These are phyloP conservation scores for Neurospora terricola DNA, from an alignment of 495 filamentous ascomycete genomes.

Conservation along the genomic window DNA sequence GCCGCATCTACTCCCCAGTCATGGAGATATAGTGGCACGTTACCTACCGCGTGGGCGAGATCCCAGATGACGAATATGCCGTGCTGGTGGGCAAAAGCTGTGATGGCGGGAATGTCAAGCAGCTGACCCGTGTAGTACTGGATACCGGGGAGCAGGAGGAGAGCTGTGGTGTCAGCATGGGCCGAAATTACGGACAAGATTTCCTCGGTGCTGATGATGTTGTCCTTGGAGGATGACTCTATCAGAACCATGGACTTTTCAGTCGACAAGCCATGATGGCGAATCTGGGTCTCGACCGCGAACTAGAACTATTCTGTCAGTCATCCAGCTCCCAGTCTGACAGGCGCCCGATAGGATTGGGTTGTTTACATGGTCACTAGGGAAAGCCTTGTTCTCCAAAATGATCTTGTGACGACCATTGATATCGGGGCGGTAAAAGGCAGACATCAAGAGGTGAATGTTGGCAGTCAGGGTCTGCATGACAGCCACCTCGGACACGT, in stretches of 20 bases:
- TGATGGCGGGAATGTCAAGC: conserved; percentile 80
- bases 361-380: conserved; percentile 65
- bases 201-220: conserved; percentile 55
- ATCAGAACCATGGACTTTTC: conserved; percentile 66
- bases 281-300: conserved; percentile 78
- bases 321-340: neutral
- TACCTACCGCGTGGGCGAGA: conserved; percentile 88
- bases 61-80: conserved; percentile 87
- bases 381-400: conserved; percentile 88
- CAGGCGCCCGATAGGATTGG: neutral
- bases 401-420: conserved; percentile 78
- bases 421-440: conserved; percentile 74
- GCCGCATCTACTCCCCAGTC: conserved; percentile 96
- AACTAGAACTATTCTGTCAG: conserved; percentile 43
- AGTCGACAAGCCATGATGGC: conserved; percentile 61
- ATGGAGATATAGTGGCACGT: conserved; percentile 73
- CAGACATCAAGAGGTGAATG: conserved; percentile 80
- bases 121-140: conserved; percentile 94
- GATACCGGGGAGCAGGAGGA: conserved; percentile 80
- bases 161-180: conserved; percentile 64
- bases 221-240: conserved; percentile 45
- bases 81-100: conserved; percentile 61
- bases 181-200: conserved; percentile 67
- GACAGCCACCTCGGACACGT: conserved; percentile 69
- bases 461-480: conserved; percentile 94